Percentiles rank a stretch among this genome's conserved stretches.
Conservation (phyloP, 768 basidiomycete species). For the Coprinopsis strossmayeri region DNA sequence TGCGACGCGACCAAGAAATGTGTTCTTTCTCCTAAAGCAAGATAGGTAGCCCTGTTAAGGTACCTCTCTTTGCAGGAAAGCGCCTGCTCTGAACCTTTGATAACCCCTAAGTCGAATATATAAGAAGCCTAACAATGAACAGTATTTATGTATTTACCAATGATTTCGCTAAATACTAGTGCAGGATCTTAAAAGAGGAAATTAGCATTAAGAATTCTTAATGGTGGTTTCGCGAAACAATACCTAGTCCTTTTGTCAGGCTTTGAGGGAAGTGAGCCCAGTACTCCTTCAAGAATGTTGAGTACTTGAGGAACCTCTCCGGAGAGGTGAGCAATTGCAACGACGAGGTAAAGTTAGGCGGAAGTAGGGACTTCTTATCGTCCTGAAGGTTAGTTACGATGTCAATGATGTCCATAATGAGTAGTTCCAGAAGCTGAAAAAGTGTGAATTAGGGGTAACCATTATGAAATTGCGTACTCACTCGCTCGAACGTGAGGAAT, state of each 20-base stretch:
- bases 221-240: not conserved
- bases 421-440: slow-evolving; percentile 35
- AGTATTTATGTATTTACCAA: slow-evolving; percentile 30
- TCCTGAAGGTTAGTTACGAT: not conserved
- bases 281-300: slow-evolving; percentile 38
- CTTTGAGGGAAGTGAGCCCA: slow-evolving; percentile 51
- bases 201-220: not conserved
- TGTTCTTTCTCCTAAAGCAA: slow-evolving; percentile 37
- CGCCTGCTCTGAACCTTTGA: slow-evolving; percentile 57
- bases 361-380: slow-evolving; percentile 6
- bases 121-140: not conserved
- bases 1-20: slow-evolving; percentile 46
- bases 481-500: slow-evolving; percentile 59
- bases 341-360: not conserved
- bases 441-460: not conserved
- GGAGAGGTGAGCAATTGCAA: not conserved
- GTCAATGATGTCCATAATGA: slow-evolving; percentile 33
- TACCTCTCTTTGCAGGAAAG: slow-evolving; percentile 24
- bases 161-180: slow-evolving; percentile 55
- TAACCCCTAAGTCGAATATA: slow-evolving; percentile 33
- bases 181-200: slow-evolving; percentile 38
- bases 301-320: slow-evolving; percentile 26
- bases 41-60: slow-evolving; percentile 37
- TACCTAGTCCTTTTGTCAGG: slow-evolving; percentile 46
- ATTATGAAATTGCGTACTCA: slow-evolving; percentile 18